Percentiles rank a stretch among this genome's conserved stretches.
Conservation (phyloP, 179 eudicot genomes). For the Silene vulgaris region DNA sequence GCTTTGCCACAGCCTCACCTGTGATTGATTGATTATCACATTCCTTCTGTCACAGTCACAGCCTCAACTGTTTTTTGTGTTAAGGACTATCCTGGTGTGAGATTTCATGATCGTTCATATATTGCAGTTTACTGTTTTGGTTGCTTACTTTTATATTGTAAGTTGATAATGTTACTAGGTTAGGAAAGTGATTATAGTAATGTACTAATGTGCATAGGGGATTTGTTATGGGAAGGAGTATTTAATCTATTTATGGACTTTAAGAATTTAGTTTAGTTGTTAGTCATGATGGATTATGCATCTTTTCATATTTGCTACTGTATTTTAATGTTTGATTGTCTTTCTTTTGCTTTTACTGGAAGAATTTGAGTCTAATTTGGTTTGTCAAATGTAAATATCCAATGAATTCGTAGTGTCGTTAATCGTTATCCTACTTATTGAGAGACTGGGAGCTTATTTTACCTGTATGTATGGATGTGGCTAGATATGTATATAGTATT, state of each 20-base stretch:
- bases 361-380: background rate
- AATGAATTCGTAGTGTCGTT: background rate
- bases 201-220: slow-evolving; percentile 2
- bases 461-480: no score
- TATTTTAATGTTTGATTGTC: slow-evolving; percentile 11
- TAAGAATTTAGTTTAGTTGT: background rate
- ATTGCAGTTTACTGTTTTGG: slow-evolving; percentile 9
- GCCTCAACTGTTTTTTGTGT: no score
- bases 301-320: slow-evolving; percentile 21
- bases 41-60: background rate
- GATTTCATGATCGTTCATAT: no score
- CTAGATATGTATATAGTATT: no score
- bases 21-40: background rate
- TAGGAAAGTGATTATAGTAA: slow-evolving; percentile 4
- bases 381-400: background rate
- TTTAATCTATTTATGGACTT: slow-evolving; percentile 8
- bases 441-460: no score
- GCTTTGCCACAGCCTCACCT: no score
- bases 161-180: background rate
- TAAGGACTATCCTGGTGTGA: background rate
- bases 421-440: no score
- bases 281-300: slow-evolving; percentile 21
- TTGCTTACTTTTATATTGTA: slow-evolving; percentile 15
- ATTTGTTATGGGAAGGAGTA: slow-evolving; percentile 9
- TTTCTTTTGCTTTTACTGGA: slow-evolving; percentile 11